A percentile compares a stretch with the other conserved stretches of the same genome.
phyloP scores from a whole-genome alignment of 1,139 yeast species.

The Yamadazyma taylorii region DNA sequence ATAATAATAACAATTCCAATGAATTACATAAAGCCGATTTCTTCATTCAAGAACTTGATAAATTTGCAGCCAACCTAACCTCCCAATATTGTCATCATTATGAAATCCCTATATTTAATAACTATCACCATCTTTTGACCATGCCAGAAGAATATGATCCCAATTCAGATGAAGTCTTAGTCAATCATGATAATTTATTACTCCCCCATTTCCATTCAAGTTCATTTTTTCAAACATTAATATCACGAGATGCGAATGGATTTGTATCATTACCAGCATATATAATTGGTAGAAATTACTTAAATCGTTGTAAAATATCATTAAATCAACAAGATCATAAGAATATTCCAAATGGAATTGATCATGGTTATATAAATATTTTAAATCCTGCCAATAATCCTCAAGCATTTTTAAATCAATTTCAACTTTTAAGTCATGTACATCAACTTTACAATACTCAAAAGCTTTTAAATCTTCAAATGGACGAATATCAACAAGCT shows the following conservation, averaged over 20 bases:
- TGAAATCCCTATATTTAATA: slow-evolving; percentile 32
- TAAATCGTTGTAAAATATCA: slow-evolving; percentile 17
- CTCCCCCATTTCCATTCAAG: slow-evolving; percentile 37
- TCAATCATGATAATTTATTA: slow-evolving; percentile 37
- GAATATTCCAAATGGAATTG: slow-evolving; percentile 28
- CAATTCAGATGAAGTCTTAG: slow-evolving; percentile 27
- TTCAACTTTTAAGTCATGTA: slow-evolving; percentile 33
- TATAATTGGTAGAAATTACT: slow-evolving; percentile 33
- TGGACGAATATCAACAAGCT: slow-evolving; percentile 3
- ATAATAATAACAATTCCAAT: too few relatives aligned
- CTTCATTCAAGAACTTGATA: slow-evolving; percentile 28
- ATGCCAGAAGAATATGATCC: slow-evolving; percentile 13
- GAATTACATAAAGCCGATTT: slow-evolving; percentile 16
- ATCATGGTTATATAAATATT: slow-evolving; percentile 29
- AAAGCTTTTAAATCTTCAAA: slow-evolving; percentile 4
- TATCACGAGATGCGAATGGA: slow-evolving; percentile 38
- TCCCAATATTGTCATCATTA: slow-evolving; percentile 24
- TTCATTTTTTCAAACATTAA: slow-evolving; percentile 35
- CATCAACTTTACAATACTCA: slow-evolving; percentile 16
- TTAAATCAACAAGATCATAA: slow-evolving; percentile 15
- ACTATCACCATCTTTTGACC: slow-evolving; percentile 13
- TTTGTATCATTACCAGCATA: slow-evolving; percentile 35
- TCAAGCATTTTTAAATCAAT: slow-evolving; percentile 36
- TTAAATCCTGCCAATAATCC: slow-evolving; percentile 22
- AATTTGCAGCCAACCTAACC: slow-evolving; percentile 26